Conservation (phyloP, 495 filamentous ascomycete genomes). For the Parmelia sp. region DNA sequence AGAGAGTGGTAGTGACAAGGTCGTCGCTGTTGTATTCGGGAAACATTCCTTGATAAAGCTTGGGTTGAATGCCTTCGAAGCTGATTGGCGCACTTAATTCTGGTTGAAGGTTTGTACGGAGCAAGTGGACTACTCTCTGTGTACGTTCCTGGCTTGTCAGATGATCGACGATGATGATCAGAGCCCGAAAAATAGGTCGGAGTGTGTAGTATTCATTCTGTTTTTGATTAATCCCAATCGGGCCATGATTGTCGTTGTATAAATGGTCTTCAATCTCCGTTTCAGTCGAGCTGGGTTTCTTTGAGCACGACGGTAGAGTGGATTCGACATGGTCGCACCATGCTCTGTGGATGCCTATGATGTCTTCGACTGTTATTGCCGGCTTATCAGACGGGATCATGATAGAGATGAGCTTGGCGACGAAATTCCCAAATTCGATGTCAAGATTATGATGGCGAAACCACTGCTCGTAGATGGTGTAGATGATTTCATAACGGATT, state of each 20-base stretch:
- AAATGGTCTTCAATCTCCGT: not conserved
- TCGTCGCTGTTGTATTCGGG: not conserved
- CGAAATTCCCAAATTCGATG: slow-evolving; percentile 9
- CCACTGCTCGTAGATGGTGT: slow-evolving; percentile 7
- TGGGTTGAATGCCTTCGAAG: slow-evolving; percentile 9
- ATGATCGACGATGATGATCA: slow-evolving; percentile 11
- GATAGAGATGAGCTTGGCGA: slow-evolving; percentile 10
- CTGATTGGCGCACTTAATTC: slow-evolving; percentile 13
- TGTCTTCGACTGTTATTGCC: slow-evolving; percentile 6
- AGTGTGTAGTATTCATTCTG: slow-evolving; percentile 12
- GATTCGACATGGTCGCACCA: slow-evolving; percentile 16
- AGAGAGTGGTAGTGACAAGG: slow-evolving; percentile 5
- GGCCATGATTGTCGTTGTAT: slow-evolving; percentile 4
- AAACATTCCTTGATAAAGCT: not conserved
- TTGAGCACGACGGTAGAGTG: slow-evolving; percentile 14
- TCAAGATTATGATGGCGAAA: slow-evolving; percentile 2
- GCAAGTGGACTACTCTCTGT: slow-evolving; percentile 8
- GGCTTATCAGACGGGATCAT: not conserved
- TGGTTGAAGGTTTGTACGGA: slow-evolving; percentile 5
- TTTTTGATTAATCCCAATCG: slow-evolving; percentile 7
- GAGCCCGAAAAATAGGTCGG: slow-evolving; percentile 6
- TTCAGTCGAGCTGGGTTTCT: not conserved
- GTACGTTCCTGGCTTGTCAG: not conserved
- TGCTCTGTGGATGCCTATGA: slow-evolving; percentile 10
- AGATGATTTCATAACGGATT: not conserved